Percentiles rank a stretch among this genome's conserved stretches.
These are phyloP conservation scores for Neopestalotiopsis sp. DNA, from an alignment of 2,329 filamentous ascomycete genomes.

Conservation along the genomic window DNA sequence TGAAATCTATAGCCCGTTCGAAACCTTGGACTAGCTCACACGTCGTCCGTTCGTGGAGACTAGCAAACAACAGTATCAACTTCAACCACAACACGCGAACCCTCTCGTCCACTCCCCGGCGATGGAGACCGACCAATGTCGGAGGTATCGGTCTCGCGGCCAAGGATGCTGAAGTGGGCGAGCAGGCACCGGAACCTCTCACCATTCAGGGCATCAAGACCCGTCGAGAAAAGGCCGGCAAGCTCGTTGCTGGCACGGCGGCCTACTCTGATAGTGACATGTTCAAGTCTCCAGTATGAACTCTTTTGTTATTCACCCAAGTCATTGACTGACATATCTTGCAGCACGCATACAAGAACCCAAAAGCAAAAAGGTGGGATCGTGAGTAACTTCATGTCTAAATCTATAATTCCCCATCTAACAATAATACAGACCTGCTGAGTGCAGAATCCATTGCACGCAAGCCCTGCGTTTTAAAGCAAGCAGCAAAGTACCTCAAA, in stretches of 20 bases:
- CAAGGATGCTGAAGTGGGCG: constrained; percentile 25
- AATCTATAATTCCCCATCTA: background rate
- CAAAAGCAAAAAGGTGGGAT: constrained; percentile 83
- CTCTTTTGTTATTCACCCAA: constrained; percentile 26
- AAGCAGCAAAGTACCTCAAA: constrained; percentile 78
- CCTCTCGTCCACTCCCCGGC: background rate
- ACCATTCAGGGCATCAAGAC: constrained; percentile 70
- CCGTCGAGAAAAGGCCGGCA: constrained; percentile 73
- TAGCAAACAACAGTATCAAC: background rate
- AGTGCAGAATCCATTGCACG: constrained; percentile 65
- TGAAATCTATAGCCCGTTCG: background rate
- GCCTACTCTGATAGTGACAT: constrained; percentile 79
- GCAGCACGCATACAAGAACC: constrained; percentile 62
- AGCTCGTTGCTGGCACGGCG: constrained; percentile 76
- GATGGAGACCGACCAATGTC: constrained; percentile 24
- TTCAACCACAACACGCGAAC: background rate
- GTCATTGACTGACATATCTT: constrained; percentile 14
- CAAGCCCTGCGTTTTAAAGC: constrained; percentile 77
- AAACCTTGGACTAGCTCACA: background rate
- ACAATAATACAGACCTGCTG: constrained; percentile 53
- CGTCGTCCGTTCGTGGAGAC: background rate
- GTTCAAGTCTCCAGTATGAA: constrained; percentile 76
- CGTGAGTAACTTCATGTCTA: constrained; percentile 60
- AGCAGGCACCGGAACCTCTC: constrained; percentile 41
- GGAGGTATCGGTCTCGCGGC: constrained; percentile 28